phyloP scores from a whole-genome alignment of 2,329 filamentous ascomycete species.

The Colletotrichum sansevieriae region DNA sequence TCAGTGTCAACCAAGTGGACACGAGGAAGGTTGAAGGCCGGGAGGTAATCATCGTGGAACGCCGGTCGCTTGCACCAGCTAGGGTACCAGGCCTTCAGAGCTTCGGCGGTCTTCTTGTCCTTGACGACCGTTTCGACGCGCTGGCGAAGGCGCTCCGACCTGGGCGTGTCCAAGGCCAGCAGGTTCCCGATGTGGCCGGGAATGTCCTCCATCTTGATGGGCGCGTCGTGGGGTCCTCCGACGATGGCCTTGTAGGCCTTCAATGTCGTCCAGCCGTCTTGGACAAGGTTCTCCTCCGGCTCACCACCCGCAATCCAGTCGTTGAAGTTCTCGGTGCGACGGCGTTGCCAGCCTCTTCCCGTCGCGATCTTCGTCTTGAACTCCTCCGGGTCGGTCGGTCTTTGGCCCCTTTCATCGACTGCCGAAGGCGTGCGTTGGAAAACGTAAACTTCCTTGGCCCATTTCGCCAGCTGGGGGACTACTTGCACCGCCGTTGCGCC shows the following conservation, averaged over 20 bases:
- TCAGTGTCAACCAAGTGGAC: conserved; percentile 72
- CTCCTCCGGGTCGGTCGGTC: conserved; percentile 55
- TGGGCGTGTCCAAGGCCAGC: conserved; percentile 56
- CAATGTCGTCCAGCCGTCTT: conserved; percentile 62
- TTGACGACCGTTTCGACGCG: conserved; percentile 65
- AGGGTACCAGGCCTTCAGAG: conserved; percentile 71
- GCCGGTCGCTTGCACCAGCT: conserved; percentile 73
- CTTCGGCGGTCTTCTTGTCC: conserved; percentile 62
- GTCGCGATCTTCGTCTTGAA: conserved; percentile 54
- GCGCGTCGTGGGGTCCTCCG: conserved; percentile 45
- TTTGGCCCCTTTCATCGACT: conserved; percentile 54
- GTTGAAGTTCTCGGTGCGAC: conserved; percentile 60
- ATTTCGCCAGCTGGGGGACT: conserved; percentile 59
- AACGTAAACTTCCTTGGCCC: conserved; percentile 65
- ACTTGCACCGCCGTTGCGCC: conserved; percentile 63
- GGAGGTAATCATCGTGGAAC: conserved; percentile 72
- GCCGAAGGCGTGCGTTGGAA: conserved; percentile 67
- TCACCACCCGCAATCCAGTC: conserved; percentile 50
- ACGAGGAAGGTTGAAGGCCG: conserved; percentile 68
- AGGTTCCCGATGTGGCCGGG: conserved; percentile 53
- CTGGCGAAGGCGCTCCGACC: conserved; percentile 58
- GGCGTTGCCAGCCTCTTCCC: conserved; percentile 62
- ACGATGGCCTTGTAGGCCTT: conserved; percentile 55
- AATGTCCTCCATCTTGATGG: conserved; percentile 41
- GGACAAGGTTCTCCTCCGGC: conserved; percentile 56